These are phyloP conservation scores for Paramyrothecium roridum DNA, from an alignment of 2,329 filamentous ascomycete species.

Conservation along the genomic window DNA sequence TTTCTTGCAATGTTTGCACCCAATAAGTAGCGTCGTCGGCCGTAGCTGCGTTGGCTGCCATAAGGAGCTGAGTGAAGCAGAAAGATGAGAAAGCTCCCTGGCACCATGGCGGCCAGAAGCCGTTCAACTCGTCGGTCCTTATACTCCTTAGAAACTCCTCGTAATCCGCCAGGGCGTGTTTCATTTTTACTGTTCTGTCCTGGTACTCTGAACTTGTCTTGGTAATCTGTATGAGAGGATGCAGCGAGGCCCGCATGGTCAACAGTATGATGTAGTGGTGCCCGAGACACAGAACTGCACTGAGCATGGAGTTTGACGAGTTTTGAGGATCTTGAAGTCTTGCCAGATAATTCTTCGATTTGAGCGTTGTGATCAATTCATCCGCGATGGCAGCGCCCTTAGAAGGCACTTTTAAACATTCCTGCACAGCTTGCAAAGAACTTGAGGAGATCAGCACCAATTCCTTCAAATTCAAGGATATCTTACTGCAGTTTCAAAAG, in stretches of 20 bases:
- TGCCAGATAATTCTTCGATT: neutral
- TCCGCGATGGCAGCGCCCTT: neutral
- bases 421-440: constrained; percentile 1
- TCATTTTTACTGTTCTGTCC: neutral
- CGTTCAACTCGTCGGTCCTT: constrained; percentile 6
- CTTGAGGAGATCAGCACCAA: neutral
- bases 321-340: neutral
- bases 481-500: constrained; percentile 7
- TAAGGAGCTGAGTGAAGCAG: constrained; percentile 12
- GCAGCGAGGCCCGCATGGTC: constrained; percentile 2
- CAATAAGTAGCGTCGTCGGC: constrained; percentile 9
- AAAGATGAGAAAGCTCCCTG: constrained; percentile 11
- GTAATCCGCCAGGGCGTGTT: neutral
- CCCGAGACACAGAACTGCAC: neutral
- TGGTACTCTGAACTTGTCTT: neutral
- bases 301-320: neutral
- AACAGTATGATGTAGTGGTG: constrained; percentile 2
- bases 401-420: neutral
- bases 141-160: constrained; percentile 3
- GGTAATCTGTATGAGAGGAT: neutral
- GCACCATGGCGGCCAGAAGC: constrained; percentile 14
- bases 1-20: constrained; percentile 8
- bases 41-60: constrained; percentile 4
- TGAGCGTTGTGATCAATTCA: neutral
- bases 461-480: neutral